These are phyloP conservation scores for Talaromyces sp. DNA, from an alignment of 2,329 filamentous ascomycete genomes.

Conservation along the genomic window DNA sequence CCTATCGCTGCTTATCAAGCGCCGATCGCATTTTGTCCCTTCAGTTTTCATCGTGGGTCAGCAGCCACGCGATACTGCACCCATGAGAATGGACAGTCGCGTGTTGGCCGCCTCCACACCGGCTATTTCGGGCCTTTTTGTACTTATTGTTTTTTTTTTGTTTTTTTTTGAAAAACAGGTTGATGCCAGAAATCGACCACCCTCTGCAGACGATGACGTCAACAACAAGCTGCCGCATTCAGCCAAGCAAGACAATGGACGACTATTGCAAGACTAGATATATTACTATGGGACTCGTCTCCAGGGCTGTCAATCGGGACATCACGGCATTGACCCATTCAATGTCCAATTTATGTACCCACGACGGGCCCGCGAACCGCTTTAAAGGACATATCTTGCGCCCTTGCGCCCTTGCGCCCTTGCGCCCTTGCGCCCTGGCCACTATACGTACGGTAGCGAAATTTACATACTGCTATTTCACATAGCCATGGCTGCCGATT, in stretches of 20 bases:
- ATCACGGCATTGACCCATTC: background rate
- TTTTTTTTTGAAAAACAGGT: background rate
- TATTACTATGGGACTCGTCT: background rate
- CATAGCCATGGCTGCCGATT: background rate
- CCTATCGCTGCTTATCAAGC: background rate
- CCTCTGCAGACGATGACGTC: background rate
- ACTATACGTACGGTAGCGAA: background rate
- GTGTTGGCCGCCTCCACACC: background rate
- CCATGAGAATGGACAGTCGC: background rate
- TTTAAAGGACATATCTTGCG: too few relatives aligned
- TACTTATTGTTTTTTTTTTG: background rate
- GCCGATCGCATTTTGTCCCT: background rate
- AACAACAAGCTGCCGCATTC: background rate
- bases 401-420: too few relatives aligned
- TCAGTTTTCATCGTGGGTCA: background rate
- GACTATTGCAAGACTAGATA: background rate
- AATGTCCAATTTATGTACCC: background rate
- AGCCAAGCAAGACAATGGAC: background rate
- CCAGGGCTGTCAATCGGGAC: too few relatives aligned
- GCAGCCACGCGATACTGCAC: background rate
- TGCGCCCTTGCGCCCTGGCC: too few relatives aligned
- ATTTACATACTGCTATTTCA: background rate
- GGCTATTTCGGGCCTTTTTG: background rate
- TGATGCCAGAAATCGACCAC: background rate
- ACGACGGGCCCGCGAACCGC: too few relatives aligned